Conservation (phyloP, 2,329 filamentous ascomycete species). For the Leptographium wingfieldii region DNA sequence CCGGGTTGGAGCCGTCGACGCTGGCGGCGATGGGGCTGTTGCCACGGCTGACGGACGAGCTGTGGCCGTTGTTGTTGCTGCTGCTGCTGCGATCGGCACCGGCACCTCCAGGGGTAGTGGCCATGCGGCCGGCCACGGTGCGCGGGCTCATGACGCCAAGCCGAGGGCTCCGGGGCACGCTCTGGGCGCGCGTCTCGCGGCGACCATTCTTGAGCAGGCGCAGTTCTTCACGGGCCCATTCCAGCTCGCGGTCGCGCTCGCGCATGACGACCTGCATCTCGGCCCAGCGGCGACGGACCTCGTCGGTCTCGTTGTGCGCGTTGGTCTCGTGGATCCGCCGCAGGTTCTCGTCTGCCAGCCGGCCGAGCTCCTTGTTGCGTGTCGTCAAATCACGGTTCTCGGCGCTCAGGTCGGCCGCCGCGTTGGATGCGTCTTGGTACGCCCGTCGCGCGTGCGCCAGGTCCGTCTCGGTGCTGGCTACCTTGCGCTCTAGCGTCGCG, state of each 20-base stretch:
- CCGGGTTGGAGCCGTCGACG: constrained; percentile 14
- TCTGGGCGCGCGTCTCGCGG: constrained; percentile 42
- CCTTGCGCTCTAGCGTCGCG: constrained; percentile 26
- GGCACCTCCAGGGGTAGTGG: constrained; percentile 14
- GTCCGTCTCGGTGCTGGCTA: constrained; percentile 27
- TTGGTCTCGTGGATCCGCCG: constrained; percentile 35
- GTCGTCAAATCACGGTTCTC: constrained; percentile 34
- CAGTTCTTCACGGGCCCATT: constrained; percentile 35
- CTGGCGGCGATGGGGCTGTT: constrained; percentile 31
- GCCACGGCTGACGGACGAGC: constrained; percentile 26
- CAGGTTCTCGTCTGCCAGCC: constrained; percentile 31
- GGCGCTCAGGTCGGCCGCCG: constrained; percentile 28
- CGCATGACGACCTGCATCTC: constrained; percentile 28
- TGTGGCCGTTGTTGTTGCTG: constrained; percentile 16
- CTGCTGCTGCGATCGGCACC: constrained; percentile 14
- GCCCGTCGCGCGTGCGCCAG: constrained; percentile 42
- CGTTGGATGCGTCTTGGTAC: constrained; percentile 46
- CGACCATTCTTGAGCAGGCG: constrained; percentile 33
- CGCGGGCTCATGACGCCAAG: constrained; percentile 40
- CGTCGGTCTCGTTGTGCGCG: constrained; percentile 20
- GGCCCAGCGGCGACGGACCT: constrained; percentile 25
- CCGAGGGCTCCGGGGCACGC: constrained; percentile 46
- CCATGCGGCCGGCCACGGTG: constrained; percentile 14
- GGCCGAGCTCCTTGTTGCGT: constrained; percentile 26
- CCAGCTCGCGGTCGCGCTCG: constrained; percentile 41